Percentiles rank a stretch among this genome's conserved stretches.
phyloP scores from a whole-genome alignment of 106 monocot species.

The Dioscorea alata region DNA sequence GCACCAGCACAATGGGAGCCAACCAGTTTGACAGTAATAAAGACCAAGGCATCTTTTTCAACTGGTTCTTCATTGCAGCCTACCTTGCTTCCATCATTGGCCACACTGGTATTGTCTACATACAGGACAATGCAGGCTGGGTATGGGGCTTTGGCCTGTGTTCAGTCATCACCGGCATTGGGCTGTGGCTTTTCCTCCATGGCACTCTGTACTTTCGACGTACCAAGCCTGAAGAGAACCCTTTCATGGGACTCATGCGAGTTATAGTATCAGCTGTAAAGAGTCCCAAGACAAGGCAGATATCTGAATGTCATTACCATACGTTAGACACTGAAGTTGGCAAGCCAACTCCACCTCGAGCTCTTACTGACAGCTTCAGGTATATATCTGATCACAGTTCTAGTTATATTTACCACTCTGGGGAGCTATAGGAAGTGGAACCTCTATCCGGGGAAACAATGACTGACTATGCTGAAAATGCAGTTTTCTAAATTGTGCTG shows the following conservation, averaged over 20 bases:
- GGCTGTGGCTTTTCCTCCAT: neutral
- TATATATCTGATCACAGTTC: too few relatives aligned
- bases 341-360: neutral
- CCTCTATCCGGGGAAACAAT: too few relatives aligned
- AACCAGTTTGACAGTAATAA: neutral
- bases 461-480: too few relatives aligned
- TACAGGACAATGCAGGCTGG: conserved; percentile 13
- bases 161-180: neutral
- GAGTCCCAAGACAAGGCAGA: neutral
- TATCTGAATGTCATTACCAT: neutral
- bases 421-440: too few relatives aligned
- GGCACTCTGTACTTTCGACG: conserved; percentile 4
- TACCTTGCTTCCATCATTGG: conserved; percentile 4
- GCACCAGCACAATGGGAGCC: conserved; percentile 11
- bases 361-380: too few relatives aligned
- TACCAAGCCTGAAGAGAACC: neutral
- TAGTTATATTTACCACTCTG: too few relatives aligned
- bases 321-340: neutral
- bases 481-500: too few relatives aligned
- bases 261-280: neutral
- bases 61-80: conserved; percentile 5
- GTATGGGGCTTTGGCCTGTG: conserved; percentile 10
- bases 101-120: conserved; percentile 2
- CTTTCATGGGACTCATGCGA: conserved; percentile 1
- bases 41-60: conserved; percentile 10